Evolutionary conservation across 371 early-diverging fungal species (phyloP), one percentile per base, ranked within the genome.

Genomic region (Circinella umbellata): DNA sequence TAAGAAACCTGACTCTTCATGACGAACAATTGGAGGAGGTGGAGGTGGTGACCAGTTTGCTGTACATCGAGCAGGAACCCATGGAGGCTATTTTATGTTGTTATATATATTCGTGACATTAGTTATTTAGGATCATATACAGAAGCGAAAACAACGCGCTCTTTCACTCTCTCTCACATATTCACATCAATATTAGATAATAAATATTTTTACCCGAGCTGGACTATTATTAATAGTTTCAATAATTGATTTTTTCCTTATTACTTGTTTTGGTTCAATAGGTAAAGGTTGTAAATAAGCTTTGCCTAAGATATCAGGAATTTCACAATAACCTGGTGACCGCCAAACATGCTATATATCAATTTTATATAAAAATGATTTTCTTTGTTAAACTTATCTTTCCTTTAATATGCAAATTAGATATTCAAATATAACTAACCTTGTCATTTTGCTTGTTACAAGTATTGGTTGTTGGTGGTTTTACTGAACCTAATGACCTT

Each of bases 281-380:
- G 69, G 51, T 4, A 57, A 13, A 5, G 71, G 74, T 39, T 68
- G 68, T 8, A 77, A 61, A 53, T 80, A 83, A 35, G 83, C 83
- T 62, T 83, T 78, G 39, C 83, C 83, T 17, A 83, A 70, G 59
- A 83, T 83, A 74, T 83, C 72, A 46, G 83, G 83, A 62, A 83
- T 83, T 69, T 83, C 80, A 60, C 75, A 83, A 76, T 83, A 72
- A 17, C 83, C 83, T 46, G 83, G 83, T 39, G 80, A 69, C 61
- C 83, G 77, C 83, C 83, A 83, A 54, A 73, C 53, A 47, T 20
- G 61, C 62, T 62, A 47, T 66, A 35, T n/a, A 36, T 60, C 39
- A 60, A 34, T 27, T 34, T 4, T 55, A 10, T 34, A 36, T 60
- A 10, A 35, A 53, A 66, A 20, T 20, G 42, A 35, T 6, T 51